Conservation (phyloP, 2,329 filamentous ascomycete genomes). For the Fulvia fulva region DNA sequence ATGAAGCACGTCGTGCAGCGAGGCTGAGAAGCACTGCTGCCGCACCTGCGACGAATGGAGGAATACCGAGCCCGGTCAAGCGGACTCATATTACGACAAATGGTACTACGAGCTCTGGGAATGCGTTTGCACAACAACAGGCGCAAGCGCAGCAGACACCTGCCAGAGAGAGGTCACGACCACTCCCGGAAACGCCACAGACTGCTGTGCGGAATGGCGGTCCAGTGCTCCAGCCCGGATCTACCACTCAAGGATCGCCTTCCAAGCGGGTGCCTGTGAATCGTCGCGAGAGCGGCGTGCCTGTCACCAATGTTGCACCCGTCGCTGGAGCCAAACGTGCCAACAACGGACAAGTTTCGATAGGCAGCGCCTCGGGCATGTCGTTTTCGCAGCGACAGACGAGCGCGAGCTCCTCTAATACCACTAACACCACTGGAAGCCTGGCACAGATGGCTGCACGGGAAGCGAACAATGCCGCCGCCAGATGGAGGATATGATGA, state of each 20-base stretch:
- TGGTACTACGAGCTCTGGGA: conserved; percentile 13
- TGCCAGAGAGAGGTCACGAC: conserved; percentile 22
- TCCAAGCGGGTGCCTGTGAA: conserved; percentile 19
- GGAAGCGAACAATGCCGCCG: conserved; percentile 19
- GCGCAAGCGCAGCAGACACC: conserved; percentile 23
- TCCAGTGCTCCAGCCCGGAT: conserved; percentile 16
- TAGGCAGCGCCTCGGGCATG: conserved; percentile 1
- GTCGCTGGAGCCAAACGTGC: conserved; percentile 24
- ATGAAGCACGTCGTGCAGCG: conserved; percentile 31
- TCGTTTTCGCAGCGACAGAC: conserved; percentile 12
- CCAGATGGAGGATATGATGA: conserved; percentile 18
- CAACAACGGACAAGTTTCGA: conserved; percentile 15
- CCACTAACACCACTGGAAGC: conserved; percentile 9
- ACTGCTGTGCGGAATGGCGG: conserved; percentile 46
- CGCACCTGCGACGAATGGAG: conserved; percentile 15
- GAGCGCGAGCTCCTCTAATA: conserved; percentile 9
- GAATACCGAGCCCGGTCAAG: conserved; percentile 29
- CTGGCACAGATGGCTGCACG: conserved; percentile 21
- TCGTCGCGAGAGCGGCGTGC: conserved; percentile 25
- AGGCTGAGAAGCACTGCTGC: conserved; percentile 24
- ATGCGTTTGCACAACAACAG: conserved; percentile 27
- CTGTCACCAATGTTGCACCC: conserved; percentile 17
- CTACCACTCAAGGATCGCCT: conserved; percentile 20
- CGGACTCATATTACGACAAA: conserved; percentile 20
- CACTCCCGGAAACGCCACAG: conserved; percentile 36